Percentiles rank a stretch among this genome's conserved stretches.
Conservation (phyloP, 345 rosid genomes). For the Chamaenerion angustifolium region DNA sequence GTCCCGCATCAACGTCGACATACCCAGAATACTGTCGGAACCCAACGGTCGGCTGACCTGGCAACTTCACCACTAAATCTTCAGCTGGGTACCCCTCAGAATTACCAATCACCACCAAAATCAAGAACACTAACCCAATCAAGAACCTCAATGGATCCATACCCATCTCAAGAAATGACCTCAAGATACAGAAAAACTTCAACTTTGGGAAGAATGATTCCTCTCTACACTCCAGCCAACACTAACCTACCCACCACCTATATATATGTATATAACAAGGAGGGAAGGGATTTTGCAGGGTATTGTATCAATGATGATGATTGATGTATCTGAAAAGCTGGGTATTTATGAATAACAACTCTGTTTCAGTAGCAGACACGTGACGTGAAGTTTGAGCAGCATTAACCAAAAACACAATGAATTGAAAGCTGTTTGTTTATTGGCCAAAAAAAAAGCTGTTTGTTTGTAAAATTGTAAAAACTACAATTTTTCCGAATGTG, state of each 20-base stretch:
- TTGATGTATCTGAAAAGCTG: too few relatives aligned
- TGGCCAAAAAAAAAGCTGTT: too few relatives aligned
- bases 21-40: constrained; percentile 81
- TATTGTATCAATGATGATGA: too few relatives aligned
- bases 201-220: too few relatives aligned
- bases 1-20: constrained; percentile 54
- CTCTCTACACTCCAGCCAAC: too few relatives aligned
- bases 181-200: not conserved
- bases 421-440: too few relatives aligned
- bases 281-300: too few relatives aligned
- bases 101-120: constrained; percentile 11
- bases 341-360: not conserved
- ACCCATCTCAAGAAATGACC: constrained; percentile 3
- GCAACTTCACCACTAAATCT: constrained; percentile 67
- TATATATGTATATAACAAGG: too few relatives aligned
- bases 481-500: too few relatives aligned
- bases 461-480: too few relatives aligned
- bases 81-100: constrained; percentile 43
- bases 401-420: constrained; percentile 11
- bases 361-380: constrained; percentile 23
- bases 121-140: constrained; percentile 8
- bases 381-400: constrained; percentile 21
- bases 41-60: constrained; percentile 65
- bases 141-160: not conserved
- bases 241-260: too few relatives aligned